Evolutionary conservation across 2,329 filamentous ascomycete species (phyloP).

Genomic region (Penicillium sp.): DNA sequence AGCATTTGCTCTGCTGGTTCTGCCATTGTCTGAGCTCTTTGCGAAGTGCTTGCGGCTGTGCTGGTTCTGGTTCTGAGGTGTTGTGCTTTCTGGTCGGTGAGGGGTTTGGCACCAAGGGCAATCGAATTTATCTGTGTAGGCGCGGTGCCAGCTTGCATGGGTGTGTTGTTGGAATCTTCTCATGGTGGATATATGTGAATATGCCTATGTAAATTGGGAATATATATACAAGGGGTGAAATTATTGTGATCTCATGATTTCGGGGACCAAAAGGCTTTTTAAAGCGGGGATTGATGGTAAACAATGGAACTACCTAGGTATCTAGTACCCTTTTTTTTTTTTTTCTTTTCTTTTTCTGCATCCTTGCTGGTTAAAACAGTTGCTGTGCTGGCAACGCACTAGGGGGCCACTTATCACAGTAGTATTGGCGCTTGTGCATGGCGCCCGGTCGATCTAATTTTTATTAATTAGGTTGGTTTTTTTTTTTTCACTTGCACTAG

Average conservation of each 20-base stretch:
- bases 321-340: neutral
- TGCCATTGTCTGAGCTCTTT: neutral
- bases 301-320: conserved; percentile 1
- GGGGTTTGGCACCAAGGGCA: conserved; percentile 7
- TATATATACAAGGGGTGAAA: neutral
- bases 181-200: neutral
- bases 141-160: conserved; percentile 8
- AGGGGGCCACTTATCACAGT: neutral
- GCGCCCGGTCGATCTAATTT: conserved; percentile 5
- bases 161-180: conserved; percentile 10
- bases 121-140: conserved; percentile 3
- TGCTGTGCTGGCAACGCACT: conserved; percentile 6
- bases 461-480: neutral
- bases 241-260: neutral
- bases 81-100: neutral
- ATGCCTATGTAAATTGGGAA: neutral
- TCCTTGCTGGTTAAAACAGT: conserved; percentile 3
- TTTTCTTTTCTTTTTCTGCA: neutral
- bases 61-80: neutral
- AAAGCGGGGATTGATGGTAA: conserved; percentile 3
- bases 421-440: conserved; percentile 3
- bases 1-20: neutral
- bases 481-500: neutral
- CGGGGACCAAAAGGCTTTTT: neutral
- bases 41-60: neutral